Evolutionary conservation across 805 yeast species (phyloP), one percentile per base, ranked within the genome.

Genomic region (Jamesozyma lodderae): DNA sequence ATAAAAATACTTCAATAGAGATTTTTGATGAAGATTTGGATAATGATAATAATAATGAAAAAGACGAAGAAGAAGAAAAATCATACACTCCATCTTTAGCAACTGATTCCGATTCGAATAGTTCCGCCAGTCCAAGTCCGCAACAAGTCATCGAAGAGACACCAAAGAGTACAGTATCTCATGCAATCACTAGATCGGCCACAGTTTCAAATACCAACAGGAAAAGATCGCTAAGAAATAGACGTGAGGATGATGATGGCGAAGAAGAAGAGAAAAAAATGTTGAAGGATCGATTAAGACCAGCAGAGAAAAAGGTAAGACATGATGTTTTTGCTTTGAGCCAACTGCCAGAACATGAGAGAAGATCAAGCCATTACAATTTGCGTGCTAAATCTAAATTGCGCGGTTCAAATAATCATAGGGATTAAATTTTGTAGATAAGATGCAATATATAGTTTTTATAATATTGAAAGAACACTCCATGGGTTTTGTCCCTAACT

Each of bases 311-410:
- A 36, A 55, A 51, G 28, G 52, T 51, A n/a, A 46, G 55, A 27
- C 52, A 55, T 6, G 59, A 51, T 30, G 53, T 46, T 4, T 36
- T 47, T 21, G 50, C 54, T 14, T 20, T 44, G 8, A 41, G 43
- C 23, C 47, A 40, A 3, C 18, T 49, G 6, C 59, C 60, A 7
- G 55, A 48, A 24, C 42, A 48, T 30, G 62, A 55, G 15, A 54
- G 49, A 28, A 41, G 62, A 27, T 56, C 62, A 1, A 45, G 50
- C 4, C 59, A 56, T 38, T 57, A 57, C 41, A 57, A 57, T 41
- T 37, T 57, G 23, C 48, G 62, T 14, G 57, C 60, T 6, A 55
- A 51, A 44, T 57, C 62, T 4, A 56, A 57, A 37, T 42, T 56
- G 11, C 52, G 53, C 33, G 33, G 37, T 4, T 44, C 49, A 5